Evolutionary conservation across 2,329 filamentous ascomycete species (phyloP).

Genomic region (Arthroderma sp.): DNA sequence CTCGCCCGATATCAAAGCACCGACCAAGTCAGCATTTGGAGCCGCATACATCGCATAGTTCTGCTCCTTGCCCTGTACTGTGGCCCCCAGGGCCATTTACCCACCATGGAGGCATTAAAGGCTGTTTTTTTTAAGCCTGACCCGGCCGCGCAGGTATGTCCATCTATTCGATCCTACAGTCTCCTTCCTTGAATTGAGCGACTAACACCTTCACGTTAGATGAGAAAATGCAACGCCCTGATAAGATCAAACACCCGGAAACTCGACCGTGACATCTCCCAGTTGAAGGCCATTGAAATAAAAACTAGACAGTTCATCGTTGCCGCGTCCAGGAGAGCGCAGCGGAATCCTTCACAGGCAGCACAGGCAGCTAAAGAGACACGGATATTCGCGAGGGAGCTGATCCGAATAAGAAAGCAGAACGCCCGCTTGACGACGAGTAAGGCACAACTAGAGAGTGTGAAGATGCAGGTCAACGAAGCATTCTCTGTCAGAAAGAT

Average conservation of each 20-base stretch:
- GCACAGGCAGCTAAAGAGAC: conserved; percentile 71
- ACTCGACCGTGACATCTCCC: conserved; percentile 80
- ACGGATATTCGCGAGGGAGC: conserved; percentile 76
- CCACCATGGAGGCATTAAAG: conserved; percentile 71
- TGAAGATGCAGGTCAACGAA: conserved; percentile 96
- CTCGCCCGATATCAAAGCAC: no score
- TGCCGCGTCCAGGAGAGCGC: conserved; percentile 66
- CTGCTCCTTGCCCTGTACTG: neutral
- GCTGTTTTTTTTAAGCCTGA: conserved; percentile 84
- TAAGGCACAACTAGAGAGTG: conserved; percentile 82
- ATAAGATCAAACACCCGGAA: conserved; percentile 85
- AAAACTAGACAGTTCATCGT: conserved; percentile 81
- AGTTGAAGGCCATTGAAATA: conserved; percentile 63
- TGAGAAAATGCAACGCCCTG: conserved; percentile 87
- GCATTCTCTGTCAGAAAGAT: conserved; percentile 93
- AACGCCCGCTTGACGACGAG: conserved; percentile 63
- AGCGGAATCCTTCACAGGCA: conserved; percentile 65
- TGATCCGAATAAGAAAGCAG: conserved; percentile 71
- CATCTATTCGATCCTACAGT: conserved; percentile 16
- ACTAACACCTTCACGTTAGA: conserved; percentile 40
- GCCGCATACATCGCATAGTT: neutral
- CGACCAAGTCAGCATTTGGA: neutral
- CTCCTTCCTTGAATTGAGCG: no score
- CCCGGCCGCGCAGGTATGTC: conserved; percentile 73
- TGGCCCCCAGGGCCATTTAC: neutral